These are phyloP conservation scores for Colletotrichum acutatum DNA, from an alignment of 2,329 filamentous ascomycete species.

Conservation along the genomic window DNA sequence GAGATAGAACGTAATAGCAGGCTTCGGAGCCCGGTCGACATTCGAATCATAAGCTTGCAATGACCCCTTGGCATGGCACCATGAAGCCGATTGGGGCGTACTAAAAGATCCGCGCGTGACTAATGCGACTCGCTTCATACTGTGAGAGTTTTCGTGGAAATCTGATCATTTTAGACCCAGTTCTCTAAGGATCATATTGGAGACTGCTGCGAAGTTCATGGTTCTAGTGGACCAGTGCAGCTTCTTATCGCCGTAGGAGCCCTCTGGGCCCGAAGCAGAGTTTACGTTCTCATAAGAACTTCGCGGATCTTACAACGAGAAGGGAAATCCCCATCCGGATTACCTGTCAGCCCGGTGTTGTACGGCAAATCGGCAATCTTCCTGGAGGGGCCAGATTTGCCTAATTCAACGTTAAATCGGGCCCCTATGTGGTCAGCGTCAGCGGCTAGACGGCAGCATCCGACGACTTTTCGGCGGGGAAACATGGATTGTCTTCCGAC, in stretches of 20 bases:
- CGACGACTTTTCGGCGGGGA: neutral
- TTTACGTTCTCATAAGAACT: neutral
- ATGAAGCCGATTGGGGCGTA: too few relatives aligned
- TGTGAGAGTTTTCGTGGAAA: too few relatives aligned
- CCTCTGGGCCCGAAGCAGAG: neutral
- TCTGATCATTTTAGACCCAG: too few relatives aligned
- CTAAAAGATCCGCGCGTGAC: too few relatives aligned
- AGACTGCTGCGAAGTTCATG: too few relatives aligned
- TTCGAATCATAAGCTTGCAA: too few relatives aligned
- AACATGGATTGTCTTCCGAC: neutral
- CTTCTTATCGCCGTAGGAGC: neutral
- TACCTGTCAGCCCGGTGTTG: neutral
- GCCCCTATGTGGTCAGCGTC: neutral
- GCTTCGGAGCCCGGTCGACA: too few relatives aligned
- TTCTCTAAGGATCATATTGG: too few relatives aligned
- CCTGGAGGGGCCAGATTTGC: neutral
- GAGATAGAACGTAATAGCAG: too few relatives aligned
- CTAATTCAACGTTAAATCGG: neutral
- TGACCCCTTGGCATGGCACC: too few relatives aligned
- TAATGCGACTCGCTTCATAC: too few relatives aligned
- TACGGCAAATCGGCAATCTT: neutral
- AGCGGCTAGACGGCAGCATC: neutral
- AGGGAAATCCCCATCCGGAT: neutral
- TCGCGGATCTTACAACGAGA: neutral
- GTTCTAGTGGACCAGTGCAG: too few relatives aligned